Conservation (phyloP, 805 yeast species). For the Wickerhamomyces canadensis region DNA sequence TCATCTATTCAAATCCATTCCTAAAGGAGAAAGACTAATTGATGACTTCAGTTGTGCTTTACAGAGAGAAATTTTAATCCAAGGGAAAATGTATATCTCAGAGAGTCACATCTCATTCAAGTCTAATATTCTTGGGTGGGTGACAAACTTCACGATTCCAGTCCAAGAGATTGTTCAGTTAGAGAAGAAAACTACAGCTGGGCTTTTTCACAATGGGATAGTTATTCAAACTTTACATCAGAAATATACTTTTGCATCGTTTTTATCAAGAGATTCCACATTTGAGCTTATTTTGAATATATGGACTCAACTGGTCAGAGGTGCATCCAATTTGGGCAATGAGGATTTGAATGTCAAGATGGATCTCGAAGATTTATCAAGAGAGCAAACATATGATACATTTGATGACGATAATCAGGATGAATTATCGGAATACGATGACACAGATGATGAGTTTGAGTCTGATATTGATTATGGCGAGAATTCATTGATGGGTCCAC, state of each 20-base stretch:
- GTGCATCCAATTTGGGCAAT: conserved; percentile 8
- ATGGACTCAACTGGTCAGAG: conserved; percentile 47
- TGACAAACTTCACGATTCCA: conserved; percentile 72
- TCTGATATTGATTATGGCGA: neutral
- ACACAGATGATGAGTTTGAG: conserved; percentile 2
- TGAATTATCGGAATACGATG: conserved; percentile 3
- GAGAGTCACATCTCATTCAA: conserved; percentile 78
- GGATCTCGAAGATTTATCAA: conserved; percentile 7
- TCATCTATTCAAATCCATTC: conserved; percentile 60
- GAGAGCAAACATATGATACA: conserved; percentile 2
- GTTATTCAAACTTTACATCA: conserved; percentile 31
- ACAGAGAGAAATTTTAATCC: conserved; percentile 78
- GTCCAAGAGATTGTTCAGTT: conserved; percentile 66
- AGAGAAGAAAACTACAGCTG: conserved; percentile 82
- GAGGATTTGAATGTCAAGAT: conserved; percentile 8
- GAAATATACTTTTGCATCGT: conserved; percentile 80
- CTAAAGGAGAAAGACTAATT: conserved; percentile 60
- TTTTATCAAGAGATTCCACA: conserved; percentile 64
- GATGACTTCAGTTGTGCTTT: conserved; percentile 91
- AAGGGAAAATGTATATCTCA: conserved; percentile 81
- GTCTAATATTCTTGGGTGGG: conserved; percentile 86
- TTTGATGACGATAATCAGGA: conserved; percentile 2
- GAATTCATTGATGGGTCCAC: conserved; percentile 29
- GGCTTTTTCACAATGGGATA: conserved; percentile 87
- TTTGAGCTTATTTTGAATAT: conserved; percentile 48